Base-by-base conservation (phyloP, 176 grass and related monocot species). In the Typha latifolia region DNA sequence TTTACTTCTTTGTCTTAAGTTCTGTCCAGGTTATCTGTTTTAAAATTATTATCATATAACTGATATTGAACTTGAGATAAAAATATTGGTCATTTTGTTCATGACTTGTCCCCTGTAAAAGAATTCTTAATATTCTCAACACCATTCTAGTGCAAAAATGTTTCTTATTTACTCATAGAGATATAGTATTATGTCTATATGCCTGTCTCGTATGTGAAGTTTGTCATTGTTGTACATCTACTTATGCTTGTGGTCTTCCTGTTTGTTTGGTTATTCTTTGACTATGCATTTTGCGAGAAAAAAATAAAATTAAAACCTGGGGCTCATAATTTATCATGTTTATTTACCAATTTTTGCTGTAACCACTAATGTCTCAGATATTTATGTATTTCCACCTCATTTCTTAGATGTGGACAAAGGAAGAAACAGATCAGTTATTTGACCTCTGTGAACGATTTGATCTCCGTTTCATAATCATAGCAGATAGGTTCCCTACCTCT, bases 341-440 rank as follows among this genome's bases (percentile, higher is more conserved):
- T 59, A 59, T 59, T 59, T 59, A 19, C 3, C 18, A 59, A 21
- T 22, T 59, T 59, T 19, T 59, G 53, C 18, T 14, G n/a, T 22
- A 59, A 59, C 53, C 53, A 22, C 2, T 21, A 16, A 59, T 59
- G 16, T 21, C 16, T 22, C 10, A 3, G 53, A 59, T 7, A 21
- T 19, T 59, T 18, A n/a, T 19, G 7, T 4, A 75, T 65, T 77
- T 48, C 27, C 27, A 63, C 78, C 43, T 80, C 24, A 24, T 76
- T 59, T 73, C 69, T 84, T 79, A 92, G 93, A 73, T 66, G 72
- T 97, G 93, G 88, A 92, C 68, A 72, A 97, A 63, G 68, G 85
- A 97, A 80, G 93, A 97, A 92, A 97, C 93, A 62, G 85, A 97
- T 48, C 70, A 90, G 63, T 74, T 97, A 22, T 89, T 97, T 79